Conservation (phyloP, 2,329 filamentous ascomycete species). For the Nemania abortiva region DNA sequence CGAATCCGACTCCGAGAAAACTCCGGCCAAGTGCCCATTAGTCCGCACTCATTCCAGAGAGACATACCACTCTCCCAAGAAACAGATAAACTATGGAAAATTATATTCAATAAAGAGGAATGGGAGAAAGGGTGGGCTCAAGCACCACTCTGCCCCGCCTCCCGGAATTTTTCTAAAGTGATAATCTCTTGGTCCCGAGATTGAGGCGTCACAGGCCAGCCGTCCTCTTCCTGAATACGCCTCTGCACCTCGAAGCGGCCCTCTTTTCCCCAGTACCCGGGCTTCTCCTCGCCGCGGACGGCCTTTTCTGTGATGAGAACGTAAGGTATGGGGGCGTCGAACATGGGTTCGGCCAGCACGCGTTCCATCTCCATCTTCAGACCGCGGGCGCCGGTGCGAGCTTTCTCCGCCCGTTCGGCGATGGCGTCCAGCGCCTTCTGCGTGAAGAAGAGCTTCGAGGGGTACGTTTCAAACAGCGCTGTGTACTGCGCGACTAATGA, state of each 20-base stretch:
- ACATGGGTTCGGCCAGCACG: conserved; percentile 83
- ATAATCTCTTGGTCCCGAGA: conserved; percentile 36
- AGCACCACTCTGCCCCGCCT: conserved; percentile 53
- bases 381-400: conserved; percentile 81
- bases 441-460: conserved; percentile 87
- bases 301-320: conserved; percentile 79
- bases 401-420: conserved; percentile 72
- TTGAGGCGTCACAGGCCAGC: conserved; percentile 38
- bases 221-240: conserved; percentile 73
- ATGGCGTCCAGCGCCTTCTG: conserved; percentile 83
- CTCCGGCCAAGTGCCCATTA: not conserved
- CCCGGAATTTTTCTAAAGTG: conserved; percentile 48
- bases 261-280: conserved; percentile 75
- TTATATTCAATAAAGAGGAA: not conserved
- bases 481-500: conserved; percentile 89
- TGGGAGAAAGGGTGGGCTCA: conserved; percentile 16
- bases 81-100: not conserved
- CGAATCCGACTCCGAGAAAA: not conserved
- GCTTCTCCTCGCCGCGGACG: conserved; percentile 71
- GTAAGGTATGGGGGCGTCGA: conserved; percentile 81
- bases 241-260: conserved; percentile 77
- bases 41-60: not conserved
- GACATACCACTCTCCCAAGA: not conserved
- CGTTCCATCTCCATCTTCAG: conserved; percentile 85
- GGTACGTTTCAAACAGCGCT: conserved; percentile 82